These are phyloP conservation scores for Aeminium ludgeri DNA, from an alignment of 495 filamentous ascomycete species.

Conservation along the genomic window DNA sequence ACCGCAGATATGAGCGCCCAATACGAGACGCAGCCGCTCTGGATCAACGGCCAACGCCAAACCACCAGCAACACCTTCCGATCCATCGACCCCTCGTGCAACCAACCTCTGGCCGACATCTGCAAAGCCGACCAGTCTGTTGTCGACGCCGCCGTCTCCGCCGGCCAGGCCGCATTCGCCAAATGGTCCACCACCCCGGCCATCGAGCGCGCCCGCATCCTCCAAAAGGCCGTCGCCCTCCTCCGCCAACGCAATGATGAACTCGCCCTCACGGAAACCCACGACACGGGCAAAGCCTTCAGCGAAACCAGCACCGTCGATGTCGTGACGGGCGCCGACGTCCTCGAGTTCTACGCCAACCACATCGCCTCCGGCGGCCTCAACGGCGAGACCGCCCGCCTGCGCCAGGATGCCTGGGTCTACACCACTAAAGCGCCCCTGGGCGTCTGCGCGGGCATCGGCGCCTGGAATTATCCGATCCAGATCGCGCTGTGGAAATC, in stretches of 20 bases:
- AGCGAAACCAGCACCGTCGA: conserved; percentile 62
- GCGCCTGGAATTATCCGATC: conserved; percentile 75
- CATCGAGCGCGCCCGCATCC: conserved; percentile 48
- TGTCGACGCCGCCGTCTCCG: conserved; percentile 46
- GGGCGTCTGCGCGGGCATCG: conserved; percentile 64
- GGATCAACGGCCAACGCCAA: conserved; percentile 48
- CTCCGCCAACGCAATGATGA: conserved; percentile 52
- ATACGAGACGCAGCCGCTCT: conserved; percentile 37
- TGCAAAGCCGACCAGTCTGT: conserved; percentile 45
- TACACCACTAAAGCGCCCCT: conserved; percentile 59
- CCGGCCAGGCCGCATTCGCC: conserved; percentile 45
- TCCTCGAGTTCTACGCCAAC: conserved; percentile 61
- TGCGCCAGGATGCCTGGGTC: conserved; percentile 54
- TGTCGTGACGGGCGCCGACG: conserved; percentile 57
- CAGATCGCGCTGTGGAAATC: conserved; percentile 82
- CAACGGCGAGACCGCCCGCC: conserved; percentile 49
- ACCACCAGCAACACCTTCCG: conserved; percentile 46
- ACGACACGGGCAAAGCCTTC: conserved; percentile 59
- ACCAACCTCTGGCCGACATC: conserved; percentile 44
- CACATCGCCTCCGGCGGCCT: conserved; percentile 51
- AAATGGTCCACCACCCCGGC: conserved; percentile 50
- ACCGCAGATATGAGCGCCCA: too few species aligned
- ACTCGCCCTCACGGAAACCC: conserved; percentile 50
- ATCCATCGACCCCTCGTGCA: conserved; percentile 50
- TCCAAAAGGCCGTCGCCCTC: conserved; percentile 48